Evolutionary conservation across 192 early-diverging fungal genomes (phyloP).

Genomic region (Backusella liffmaniae): DNA sequence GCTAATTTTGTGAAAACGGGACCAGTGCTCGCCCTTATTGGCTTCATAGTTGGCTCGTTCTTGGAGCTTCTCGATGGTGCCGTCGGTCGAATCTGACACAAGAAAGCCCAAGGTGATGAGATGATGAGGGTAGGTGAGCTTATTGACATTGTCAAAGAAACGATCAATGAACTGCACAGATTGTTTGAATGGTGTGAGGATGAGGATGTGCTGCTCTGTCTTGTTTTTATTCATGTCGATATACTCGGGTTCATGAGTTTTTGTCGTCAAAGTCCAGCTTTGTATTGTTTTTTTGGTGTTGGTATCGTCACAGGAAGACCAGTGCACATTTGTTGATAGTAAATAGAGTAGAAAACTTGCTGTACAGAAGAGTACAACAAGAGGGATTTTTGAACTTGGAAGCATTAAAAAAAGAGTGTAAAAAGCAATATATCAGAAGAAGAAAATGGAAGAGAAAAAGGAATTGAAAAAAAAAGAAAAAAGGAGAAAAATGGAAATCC

Average conservation of each 20-base stretch:
- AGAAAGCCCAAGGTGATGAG: slow-evolving; percentile 66
- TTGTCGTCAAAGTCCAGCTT: slow-evolving; percentile 1
- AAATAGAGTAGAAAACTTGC: not conserved
- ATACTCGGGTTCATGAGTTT: not conserved
- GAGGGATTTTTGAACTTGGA: not conserved
- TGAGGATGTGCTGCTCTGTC: slow-evolving; percentile 41
- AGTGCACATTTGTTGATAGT: not conserved
- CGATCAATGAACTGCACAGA: slow-evolving; percentile 53
- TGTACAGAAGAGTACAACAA: not conserved
- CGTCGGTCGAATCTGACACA: slow-evolving; percentile 59
- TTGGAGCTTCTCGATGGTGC: slow-evolving; percentile 53
- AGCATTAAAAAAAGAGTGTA: not conserved
- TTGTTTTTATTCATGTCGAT: not conserved
- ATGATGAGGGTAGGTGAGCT: slow-evolving; percentile 57
- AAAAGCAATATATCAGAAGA: not conserved
- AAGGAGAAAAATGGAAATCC: not conserved
- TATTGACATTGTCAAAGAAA: slow-evolving; percentile 59
- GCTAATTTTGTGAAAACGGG: slow-evolving; percentile 53
- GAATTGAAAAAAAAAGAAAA: not conserved
- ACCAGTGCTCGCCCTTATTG: slow-evolving; percentile 32
- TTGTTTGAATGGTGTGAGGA: slow-evolving; percentile 67
- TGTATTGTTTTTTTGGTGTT: not conserved
- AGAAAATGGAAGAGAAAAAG: not conserved
- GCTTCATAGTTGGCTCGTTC: slow-evolving; percentile 12
- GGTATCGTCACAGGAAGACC: not conserved